Base-by-base conservation (phyloP, 371 early-diverging fungal species). In the Mucor circinelloides region DNA sequence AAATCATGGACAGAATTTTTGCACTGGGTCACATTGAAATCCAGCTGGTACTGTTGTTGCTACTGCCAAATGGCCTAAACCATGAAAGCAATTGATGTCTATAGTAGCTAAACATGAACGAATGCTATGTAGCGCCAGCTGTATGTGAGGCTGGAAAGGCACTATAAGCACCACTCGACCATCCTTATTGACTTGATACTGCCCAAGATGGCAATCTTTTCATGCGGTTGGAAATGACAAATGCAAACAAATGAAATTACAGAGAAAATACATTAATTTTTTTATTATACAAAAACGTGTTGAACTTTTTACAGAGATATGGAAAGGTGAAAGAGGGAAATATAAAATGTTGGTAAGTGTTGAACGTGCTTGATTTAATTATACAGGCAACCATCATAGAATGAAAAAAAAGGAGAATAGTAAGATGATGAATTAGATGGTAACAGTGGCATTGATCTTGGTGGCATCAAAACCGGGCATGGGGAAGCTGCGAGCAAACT, bases 401-500 rank as follows among this genome's bases (percentile, higher is more conserved):
- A 61, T 30, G 52, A 32, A 58, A 31, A 50, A 27, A 60, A 36
- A 46, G 57, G 10, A 42, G 42, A 46, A 27, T n/a, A 60, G 21
- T 30, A 17, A 3, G 9, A 58, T 36, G 36, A 10, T 19, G 58
- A 52, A 68, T 80, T 83, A 80, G 74, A 78, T 73, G 60, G 77
- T 67, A 56, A 75, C 83, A 54, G 83, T 78, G 56, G 80, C 72
- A 56, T 83, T 77, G 72, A 80, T 80, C 62, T 71, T 76, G 66
- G 74, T 57, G 63, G 83, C 68, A 52, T 83, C 83, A 63, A 83
- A 83, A 65, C 95, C 95, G 63, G 97, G 97, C 95, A 95, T 95
- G 70, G 95, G 95, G 90, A 94, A 95, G 62, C 81, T 74, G 52
- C 86, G 87, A 61, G 98, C 96, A 78, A 98, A 98, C 32, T 84